Evolutionary conservation across 2,329 filamentous ascomycete genomes (phyloP).

Genomic region (Ploettnerulaceae sp.): DNA sequence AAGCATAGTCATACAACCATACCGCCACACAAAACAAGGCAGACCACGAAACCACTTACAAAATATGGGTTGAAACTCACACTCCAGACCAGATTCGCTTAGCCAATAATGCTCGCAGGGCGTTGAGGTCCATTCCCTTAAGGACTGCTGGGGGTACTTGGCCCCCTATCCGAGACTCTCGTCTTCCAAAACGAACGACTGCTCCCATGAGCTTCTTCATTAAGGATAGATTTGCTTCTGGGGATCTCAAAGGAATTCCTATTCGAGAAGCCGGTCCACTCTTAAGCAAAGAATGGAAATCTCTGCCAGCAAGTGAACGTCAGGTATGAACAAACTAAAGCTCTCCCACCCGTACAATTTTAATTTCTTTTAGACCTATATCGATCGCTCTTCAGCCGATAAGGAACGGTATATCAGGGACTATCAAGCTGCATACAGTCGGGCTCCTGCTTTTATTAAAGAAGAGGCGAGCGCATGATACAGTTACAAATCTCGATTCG

Average conservation of each 20-base stretch:
- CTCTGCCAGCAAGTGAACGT: constrained; percentile 42
- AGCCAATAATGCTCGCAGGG: constrained; percentile 53
- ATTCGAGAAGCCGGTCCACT: constrained; percentile 38
- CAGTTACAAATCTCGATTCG: neutral
- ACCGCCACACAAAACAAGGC: constrained; percentile 43
- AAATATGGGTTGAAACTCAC: constrained; percentile 50
- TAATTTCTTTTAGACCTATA: constrained; percentile 25
- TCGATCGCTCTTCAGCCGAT: constrained; percentile 30
- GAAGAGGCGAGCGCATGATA: neutral
- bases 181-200: constrained; percentile 42
- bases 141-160: neutral
- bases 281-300: constrained; percentile 44
- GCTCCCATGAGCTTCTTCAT: constrained; percentile 42
- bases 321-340: constrained; percentile 30
- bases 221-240: constrained; percentile 40
- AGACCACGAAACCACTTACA: constrained; percentile 40
- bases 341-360: neutral
- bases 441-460: neutral
- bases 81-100: constrained; percentile 51
- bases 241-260: constrained; percentile 46
- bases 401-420: constrained; percentile 30
- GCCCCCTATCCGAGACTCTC: constrained; percentile 47
- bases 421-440: constrained; percentile 28
- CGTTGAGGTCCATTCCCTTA: constrained; percentile 19
- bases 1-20: constrained; percentile 47